Evolutionary conservation across 2,329 filamentous ascomycete species (phyloP), one percentile per base, ranked within the genome.

Genomic region (Chaetomium globosum): DNA sequence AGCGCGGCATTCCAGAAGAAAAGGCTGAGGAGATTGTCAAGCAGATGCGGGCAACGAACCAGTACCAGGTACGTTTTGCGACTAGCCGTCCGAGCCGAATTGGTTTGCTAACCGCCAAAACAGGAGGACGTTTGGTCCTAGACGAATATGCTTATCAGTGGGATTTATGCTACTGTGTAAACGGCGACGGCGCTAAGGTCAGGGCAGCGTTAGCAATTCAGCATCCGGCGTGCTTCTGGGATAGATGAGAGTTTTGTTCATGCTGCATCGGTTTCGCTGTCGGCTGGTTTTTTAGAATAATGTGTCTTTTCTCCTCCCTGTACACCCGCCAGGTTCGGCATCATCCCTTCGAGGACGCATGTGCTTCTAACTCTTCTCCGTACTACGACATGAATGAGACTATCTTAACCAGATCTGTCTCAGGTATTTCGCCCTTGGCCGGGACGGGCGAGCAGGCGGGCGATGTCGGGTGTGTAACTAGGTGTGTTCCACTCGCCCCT

Each of bases 11-110:
- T 65, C 83, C 92, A 1, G 89, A 94, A 73, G 83, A 89, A 69
- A 97, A 97, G 84, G 95, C 87, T 16, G 95, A 99, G 80, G 94
- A 98, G 75, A 89, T 97, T 74, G 93, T 99, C 67, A 99, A 98
- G 86, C 89, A 89, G 73, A 97, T 99, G 94, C 89, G 95, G 75
- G 89, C 91, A 71, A 88, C 90, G 70, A 97, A 96, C 79, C 92
- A 95, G 78, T 99, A 99, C 83, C 96, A 99, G 85, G 95, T 89
- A 85, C 67, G 81, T 79, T 60, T 65, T 23, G 7, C 1, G 10
- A 12, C n/a, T 21, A 31, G 12, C 31, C 31, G n/a, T 62, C 12
- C 9, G 21, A 5, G 7, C 6, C 7, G 10, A 6, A 7, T 8
- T 19, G 21, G 9, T 61, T 63, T 63, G 62, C 78, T 81, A 74